Evolutionary conservation across 805 yeast species (phyloP).

Genomic region (Saturnispora saitoi): DNA sequence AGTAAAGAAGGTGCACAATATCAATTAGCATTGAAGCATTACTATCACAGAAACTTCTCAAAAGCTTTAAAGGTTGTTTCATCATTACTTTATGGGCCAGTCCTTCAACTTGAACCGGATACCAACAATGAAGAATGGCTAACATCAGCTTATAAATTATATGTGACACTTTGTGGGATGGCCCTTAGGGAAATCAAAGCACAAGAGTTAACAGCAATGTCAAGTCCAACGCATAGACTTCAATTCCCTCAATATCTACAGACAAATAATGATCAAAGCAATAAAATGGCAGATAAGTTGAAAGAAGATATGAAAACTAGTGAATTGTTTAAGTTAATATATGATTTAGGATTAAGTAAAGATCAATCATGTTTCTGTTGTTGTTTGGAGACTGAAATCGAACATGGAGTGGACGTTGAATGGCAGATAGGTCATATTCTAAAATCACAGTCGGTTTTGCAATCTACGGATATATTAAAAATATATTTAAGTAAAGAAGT

Average conservation of each 20-base stretch:
- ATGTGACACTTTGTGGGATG: not conserved
- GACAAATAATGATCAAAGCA: not conserved
- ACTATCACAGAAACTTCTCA: conserved; percentile 5
- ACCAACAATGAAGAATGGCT: not conserved
- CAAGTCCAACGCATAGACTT: not conserved
- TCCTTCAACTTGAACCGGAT: not conserved
- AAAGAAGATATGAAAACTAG: not conserved
- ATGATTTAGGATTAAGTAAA: not conserved
- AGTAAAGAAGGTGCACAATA: not conserved
- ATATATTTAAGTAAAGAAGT: not conserved
- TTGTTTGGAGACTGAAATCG: conserved; percentile 2
- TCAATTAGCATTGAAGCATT: conserved; percentile 1
- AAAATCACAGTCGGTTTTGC: not conserved
- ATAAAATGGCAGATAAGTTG: not conserved
- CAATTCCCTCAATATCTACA: not conserved
- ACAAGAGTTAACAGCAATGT: not conserved
- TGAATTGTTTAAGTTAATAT: conserved; percentile 2
- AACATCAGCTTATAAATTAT: not conserved
- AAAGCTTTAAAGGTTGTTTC: conserved; percentile 1
- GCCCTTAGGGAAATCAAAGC: not conserved
- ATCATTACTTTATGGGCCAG: not conserved
- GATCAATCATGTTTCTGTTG: not conserved
- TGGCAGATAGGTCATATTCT: conserved; percentile 6
- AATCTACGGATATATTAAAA: not conserved
- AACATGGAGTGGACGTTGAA: conserved; percentile 3